Evolutionary conservation across 192 early-diverging fungal species (phyloP).

Genomic region (Entomortierella lignicola): DNA sequence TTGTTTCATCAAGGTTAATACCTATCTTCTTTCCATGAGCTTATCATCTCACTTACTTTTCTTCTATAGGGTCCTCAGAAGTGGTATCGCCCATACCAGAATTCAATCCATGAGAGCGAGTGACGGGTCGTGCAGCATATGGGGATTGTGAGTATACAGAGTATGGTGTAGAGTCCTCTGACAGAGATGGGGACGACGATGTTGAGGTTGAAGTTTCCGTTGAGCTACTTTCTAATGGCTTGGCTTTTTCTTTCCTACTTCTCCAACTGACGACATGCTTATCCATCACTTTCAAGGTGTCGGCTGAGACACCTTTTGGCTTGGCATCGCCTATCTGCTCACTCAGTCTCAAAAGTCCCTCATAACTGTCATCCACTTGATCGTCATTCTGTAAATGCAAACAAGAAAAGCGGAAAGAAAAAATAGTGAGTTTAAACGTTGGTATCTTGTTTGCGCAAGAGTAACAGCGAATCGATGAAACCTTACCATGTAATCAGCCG

Average conservation of each 20-base stretch:
- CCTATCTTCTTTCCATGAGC: neutral
- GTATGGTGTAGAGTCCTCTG: neutral
- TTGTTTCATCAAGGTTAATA: too few relatives aligned
- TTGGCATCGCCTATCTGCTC: constrained; percentile 51
- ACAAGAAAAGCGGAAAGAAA: neutral
- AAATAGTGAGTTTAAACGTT: too few relatives aligned
- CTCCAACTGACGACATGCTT: constrained; percentile 14
- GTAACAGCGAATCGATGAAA: neutral
- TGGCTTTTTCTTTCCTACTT: neutral
- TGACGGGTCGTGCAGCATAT: neutral
- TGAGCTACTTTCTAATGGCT: neutral
- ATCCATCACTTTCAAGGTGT: constrained; percentile 4
- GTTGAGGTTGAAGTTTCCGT: neutral
- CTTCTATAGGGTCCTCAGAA: neutral
- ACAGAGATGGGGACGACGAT: neutral
- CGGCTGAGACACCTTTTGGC: constrained; percentile 33
- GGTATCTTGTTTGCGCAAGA: too few relatives aligned
- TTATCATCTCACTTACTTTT: neutral
- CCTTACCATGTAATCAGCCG: constrained; percentile 25
- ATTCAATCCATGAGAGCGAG: neutral
- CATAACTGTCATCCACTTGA: constrained; percentile 50
- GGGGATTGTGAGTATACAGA: neutral
- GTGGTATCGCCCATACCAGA: neutral
- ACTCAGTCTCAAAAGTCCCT: constrained; percentile 33
- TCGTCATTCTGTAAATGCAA: constrained; percentile 41